These are phyloP conservation scores for Punctularia strigosozonata DNA, from an alignment of 768 basidiomycete species.

Conservation along the genomic window DNA sequence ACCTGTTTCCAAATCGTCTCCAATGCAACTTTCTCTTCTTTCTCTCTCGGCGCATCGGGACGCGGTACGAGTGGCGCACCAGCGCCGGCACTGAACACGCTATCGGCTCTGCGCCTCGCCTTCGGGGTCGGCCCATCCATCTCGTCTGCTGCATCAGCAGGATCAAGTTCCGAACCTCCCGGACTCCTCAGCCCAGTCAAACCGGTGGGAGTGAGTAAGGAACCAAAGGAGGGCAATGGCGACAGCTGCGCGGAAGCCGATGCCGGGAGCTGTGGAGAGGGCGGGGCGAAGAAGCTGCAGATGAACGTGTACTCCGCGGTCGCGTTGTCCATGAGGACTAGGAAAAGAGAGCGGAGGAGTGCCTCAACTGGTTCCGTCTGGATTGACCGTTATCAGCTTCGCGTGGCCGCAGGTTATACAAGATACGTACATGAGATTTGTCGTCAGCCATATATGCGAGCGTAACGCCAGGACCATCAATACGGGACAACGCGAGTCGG, in stretches of 20 bases:
- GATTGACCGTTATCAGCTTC: conserved; percentile 7
- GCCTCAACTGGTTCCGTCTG: conserved; percentile 81
- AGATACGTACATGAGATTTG: conserved; percentile 68
- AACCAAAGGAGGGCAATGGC: conserved; percentile 24
- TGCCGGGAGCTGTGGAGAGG: too few relatives aligned
- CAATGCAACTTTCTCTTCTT: conserved; percentile 48
- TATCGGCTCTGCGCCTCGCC: too few relatives aligned
- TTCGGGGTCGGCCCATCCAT: conserved; percentile 19
- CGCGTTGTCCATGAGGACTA: conserved; percentile 93
- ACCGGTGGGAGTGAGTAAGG: conserved; percentile 30
- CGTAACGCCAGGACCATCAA: conserved; percentile 73
- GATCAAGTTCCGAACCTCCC: conserved; percentile 44
- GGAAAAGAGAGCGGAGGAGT: conserved; percentile 69
- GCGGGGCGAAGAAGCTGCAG: conserved; percentile 59
- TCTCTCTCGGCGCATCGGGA: too few relatives aligned
- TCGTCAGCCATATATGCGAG: conserved; percentile 87
- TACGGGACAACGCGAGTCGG: conserved; percentile 52
- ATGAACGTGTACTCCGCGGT: conserved; percentile 88
- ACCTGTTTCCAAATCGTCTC: conserved; percentile 83
- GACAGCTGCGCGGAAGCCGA: conserved; percentile 22
- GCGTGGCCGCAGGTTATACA: not conserved
- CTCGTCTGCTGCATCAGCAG: too few relatives aligned
- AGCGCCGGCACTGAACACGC: not conserved
- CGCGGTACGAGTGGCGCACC: too few relatives aligned
- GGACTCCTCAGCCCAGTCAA: conserved; percentile 29